These are phyloP conservation scores for Heteromeles arbutifolia DNA, from an alignment of 306 rosid genomes.

Conservation along the genomic window DNA sequence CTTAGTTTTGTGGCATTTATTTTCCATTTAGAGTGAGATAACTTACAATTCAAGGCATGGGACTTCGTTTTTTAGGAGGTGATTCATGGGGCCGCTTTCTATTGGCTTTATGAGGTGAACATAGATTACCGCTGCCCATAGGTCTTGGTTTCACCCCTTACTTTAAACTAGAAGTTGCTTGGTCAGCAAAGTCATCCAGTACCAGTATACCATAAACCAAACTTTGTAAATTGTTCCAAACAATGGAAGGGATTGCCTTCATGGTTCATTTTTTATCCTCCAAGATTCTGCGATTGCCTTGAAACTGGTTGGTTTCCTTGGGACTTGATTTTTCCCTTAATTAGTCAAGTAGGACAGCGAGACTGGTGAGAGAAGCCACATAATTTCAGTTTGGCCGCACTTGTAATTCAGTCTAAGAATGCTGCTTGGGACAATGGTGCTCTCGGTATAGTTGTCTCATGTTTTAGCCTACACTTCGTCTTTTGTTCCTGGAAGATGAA, in stretches of 20 bases:
- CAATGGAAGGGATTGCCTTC: constrained; percentile 1
- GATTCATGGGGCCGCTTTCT: neutral
- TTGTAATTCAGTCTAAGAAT: constrained; percentile 1
- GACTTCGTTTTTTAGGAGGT: neutral
- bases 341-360: constrained; percentile 5
- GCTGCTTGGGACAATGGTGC: neutral
- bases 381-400: constrained; percentile 12
- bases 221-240: neutral
- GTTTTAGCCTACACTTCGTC: neutral
- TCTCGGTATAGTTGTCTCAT: neutral
- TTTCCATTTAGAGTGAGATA: neutral
- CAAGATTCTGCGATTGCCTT: neutral
- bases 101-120: neutral
- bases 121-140: constrained; percentile 12
- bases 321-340: neutral
- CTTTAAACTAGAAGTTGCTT: neutral
- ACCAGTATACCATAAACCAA: neutral
- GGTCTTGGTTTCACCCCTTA: constrained; percentile 1
- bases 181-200: neutral
- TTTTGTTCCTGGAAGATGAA: constrained; percentile 5
- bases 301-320: constrained; percentile 3
- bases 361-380: neutral
- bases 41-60: neutral
- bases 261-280: constrained; percentile 1
- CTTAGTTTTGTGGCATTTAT: constrained; percentile 1